A percentile compares a stretch with the other conserved stretches of the same genome.
Evolutionary conservation across 306 rosid genomes (phyloP).

Genomic region (Quercus gilva): DNA sequence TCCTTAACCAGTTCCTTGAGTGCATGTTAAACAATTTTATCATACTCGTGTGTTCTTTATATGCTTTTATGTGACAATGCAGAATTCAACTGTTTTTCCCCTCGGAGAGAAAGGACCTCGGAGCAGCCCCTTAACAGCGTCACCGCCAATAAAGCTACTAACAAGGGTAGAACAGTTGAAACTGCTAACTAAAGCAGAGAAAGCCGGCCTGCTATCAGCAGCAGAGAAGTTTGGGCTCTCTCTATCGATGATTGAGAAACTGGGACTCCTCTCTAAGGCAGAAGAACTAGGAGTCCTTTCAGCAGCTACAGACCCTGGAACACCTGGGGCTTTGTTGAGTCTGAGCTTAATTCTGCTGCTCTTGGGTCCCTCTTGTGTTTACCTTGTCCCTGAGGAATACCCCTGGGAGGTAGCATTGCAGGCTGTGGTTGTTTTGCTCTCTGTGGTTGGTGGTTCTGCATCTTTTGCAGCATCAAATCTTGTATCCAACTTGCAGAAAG

Average conservation of each 20-base stretch:
- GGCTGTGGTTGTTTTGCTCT: constrained; percentile 45
- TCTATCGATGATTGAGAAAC: constrained; percentile 68
- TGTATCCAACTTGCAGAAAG: constrained; percentile 82
- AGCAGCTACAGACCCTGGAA: constrained; percentile 85
- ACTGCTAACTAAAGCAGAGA: constrained; percentile 86
- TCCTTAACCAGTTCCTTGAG: neutral
- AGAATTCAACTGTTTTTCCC: constrained; percentile 62
- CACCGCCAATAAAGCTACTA: constrained; percentile 60
- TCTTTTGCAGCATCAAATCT: constrained; percentile 83
- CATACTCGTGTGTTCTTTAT: neutral
- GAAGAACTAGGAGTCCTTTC: constrained; percentile 86
- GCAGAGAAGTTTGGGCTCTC: constrained; percentile 86
- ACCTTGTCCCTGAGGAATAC: constrained; percentile 79
- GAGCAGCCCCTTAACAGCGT: constrained; percentile 35
- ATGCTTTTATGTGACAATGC: constrained; percentile 1
- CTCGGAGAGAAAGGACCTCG: constrained; percentile 64
- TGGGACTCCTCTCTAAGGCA: constrained; percentile 87
- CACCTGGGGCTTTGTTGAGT: constrained; percentile 64
- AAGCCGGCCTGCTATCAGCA: constrained; percentile 85
- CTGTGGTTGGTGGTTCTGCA: constrained; percentile 71
- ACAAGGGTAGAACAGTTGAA: constrained; percentile 89
- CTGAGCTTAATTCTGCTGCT: constrained; percentile 62
- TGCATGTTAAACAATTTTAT: neutral
- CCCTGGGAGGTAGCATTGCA: constrained; percentile 55
- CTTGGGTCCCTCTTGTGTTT: constrained; percentile 72